Evolutionary conservation across 768 basidiomycete genomes (phyloP).

Genomic region (Polyporus arcularius): DNA sequence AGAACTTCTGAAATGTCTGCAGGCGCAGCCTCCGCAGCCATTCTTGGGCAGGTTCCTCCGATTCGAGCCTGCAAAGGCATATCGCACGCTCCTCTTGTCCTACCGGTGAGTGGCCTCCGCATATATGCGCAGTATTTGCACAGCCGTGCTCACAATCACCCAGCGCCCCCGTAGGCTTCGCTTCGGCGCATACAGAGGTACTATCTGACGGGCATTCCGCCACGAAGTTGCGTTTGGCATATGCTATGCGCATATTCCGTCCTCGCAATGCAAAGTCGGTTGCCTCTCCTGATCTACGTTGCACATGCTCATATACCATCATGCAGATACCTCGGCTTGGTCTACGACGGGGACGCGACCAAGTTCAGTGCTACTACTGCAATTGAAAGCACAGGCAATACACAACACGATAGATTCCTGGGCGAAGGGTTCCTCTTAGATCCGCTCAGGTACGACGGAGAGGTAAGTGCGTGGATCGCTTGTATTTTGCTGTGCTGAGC

Average conservation of each 20-base stretch:
- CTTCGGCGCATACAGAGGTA: background rate
- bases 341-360: constrained; percentile 59
- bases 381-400: background rate
- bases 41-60: constrained; percentile 76
- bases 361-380: background rate
- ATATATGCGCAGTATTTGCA: background rate
- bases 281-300: background rate
- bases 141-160: background rate
- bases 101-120: constrained; percentile 52
- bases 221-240: constrained; percentile 43
- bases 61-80: constrained; percentile 77
- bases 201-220: background rate
- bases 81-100: constrained; percentile 72
- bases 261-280: constrained; percentile 53
- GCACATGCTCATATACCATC: constrained; percentile 18
- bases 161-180: background rate
- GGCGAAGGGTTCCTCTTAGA: constrained; percentile 46
- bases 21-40: constrained; percentile 53
- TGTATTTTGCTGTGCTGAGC: background rate
- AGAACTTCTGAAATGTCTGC: constrained; percentile 59
- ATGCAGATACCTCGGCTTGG: constrained; percentile 19
- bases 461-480: constrained; percentile 39
- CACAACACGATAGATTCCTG: constrained; percentile 22
- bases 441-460: constrained; percentile 60
- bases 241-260: constrained; percentile 62